Evolutionary conservation across 1,284 basidiomycete genomes (phyloP).

Genomic region (Heterobasidion irregulare): DNA sequence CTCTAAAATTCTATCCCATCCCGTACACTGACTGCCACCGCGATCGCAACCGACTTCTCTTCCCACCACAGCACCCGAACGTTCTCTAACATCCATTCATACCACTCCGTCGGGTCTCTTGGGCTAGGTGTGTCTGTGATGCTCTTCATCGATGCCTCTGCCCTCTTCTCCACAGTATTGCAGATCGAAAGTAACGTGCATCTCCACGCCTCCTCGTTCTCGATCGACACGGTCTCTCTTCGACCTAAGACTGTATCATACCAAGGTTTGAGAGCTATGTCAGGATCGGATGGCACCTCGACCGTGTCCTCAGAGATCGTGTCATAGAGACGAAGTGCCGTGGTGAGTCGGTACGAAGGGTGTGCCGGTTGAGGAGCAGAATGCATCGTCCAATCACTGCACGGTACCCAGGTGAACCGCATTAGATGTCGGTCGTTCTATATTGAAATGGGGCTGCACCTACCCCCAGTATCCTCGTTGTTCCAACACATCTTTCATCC

Average conservation of each 20-base stretch:
- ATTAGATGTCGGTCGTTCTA: neutral
- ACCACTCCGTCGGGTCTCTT: conserved; percentile 21
- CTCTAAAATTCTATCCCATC: conserved; percentile 23
- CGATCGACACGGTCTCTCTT: conserved; percentile 28
- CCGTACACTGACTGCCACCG: conserved; percentile 31
- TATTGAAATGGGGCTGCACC: conserved; percentile 11
- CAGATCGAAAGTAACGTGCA: conserved; percentile 27
- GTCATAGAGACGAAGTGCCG: conserved; percentile 60
- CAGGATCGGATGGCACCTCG: conserved; percentile 3
- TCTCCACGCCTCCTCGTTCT: conserved; percentile 39
- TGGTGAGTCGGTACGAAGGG: conserved; percentile 70
- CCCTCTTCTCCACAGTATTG: conserved; percentile 23
- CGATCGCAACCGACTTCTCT: conserved; percentile 43
- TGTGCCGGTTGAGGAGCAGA: conserved; percentile 46
- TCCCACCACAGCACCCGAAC: conserved; percentile 33
- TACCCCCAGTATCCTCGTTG: conserved; percentile 74
- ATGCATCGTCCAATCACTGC: conserved; percentile 72
- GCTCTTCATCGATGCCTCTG: conserved; percentile 7
- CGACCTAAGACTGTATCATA: conserved; percentile 43
- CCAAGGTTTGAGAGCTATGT: conserved; percentile 39
- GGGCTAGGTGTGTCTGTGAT: neutral
- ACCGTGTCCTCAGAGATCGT: conserved; percentile 15
- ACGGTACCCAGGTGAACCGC: conserved; percentile 7
- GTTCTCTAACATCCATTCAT: conserved; percentile 23
- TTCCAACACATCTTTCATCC: conserved; percentile 43